phyloP scores from a whole-genome alignment of 306 rosid genomes.

The Cucurbita maxima region DNA sequence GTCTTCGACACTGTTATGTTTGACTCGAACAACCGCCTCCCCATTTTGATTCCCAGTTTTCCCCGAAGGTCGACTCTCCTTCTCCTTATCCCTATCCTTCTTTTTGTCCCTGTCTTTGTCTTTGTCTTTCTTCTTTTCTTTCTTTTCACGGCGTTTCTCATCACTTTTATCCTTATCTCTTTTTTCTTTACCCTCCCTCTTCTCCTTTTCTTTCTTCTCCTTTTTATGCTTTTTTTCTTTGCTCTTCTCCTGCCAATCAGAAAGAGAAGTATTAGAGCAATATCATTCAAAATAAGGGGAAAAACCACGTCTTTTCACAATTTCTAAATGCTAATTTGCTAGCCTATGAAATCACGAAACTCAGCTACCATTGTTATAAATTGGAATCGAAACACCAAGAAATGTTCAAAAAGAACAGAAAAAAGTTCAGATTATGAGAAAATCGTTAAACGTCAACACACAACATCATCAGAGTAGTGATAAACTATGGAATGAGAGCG shows the following conservation, averaged over 20 bases:
- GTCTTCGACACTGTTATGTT: constrained; percentile 20
- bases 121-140: constrained; percentile 61
- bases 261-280: neutral
- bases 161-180: constrained; percentile 60
- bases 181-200: constrained; percentile 57
- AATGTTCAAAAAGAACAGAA: neutral
- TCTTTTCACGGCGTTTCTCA: constrained; percentile 57
- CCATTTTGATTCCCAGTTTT: constrained; percentile 32
- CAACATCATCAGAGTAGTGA: neutral
- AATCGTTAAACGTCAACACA: neutral
- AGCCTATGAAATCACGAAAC: neutral
- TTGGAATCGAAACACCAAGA: neutral
- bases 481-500: neutral
- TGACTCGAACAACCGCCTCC: constrained; percentile 24
- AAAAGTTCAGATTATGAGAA: neutral
- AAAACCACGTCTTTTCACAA: neutral
- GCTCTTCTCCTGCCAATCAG: constrained; percentile 51
- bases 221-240: constrained; percentile 61
- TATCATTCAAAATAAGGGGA: neutral
- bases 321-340: neutral
- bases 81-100: constrained; percentile 43
- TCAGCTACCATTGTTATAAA: neutral
- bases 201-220: constrained; percentile 67
- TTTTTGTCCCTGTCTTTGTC: constrained; percentile 55
- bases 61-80: constrained; percentile 39